Evolutionary conservation across 2,329 filamentous ascomycete genomes (phyloP).

Genomic region (Lachnellula suecica): DNA sequence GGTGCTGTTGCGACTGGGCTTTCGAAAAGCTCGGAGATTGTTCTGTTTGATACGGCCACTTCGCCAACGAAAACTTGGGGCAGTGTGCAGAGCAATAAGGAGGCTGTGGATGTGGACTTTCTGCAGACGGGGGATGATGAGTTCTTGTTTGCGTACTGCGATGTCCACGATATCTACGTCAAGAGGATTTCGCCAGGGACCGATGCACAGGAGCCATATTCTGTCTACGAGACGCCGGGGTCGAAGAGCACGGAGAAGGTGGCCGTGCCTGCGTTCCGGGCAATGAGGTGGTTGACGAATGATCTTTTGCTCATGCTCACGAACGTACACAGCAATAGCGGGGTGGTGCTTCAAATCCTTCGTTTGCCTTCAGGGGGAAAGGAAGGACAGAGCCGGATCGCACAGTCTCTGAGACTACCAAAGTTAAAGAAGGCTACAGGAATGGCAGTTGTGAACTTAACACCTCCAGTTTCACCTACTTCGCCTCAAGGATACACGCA

Average conservation of each 20-base stretch:
- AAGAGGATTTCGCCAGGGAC: slow-evolving; percentile 34
- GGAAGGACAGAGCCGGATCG: slow-evolving; percentile 47
- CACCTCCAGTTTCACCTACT: slow-evolving; percentile 48
- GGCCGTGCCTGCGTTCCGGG: slow-evolving; percentile 52
- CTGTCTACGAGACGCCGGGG: slow-evolving; percentile 56
- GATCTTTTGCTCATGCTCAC: slow-evolving; percentile 56
- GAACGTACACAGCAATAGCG: slow-evolving; percentile 59
- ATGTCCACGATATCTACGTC: slow-evolving; percentile 71
- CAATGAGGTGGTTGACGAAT: slow-evolving; percentile 58
- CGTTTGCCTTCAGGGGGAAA: slow-evolving; percentile 35
- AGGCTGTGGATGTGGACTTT: slow-evolving; percentile 71
- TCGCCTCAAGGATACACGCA: slow-evolving; percentile 64
- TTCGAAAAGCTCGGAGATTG: slow-evolving; percentile 73
- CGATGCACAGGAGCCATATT: slow-evolving; percentile 45
- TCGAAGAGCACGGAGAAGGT: slow-evolving; percentile 40
- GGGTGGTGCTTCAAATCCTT: slow-evolving; percentile 56
- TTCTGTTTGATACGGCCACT: slow-evolving; percentile 68
- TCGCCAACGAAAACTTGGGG: slow-evolving; percentile 49
- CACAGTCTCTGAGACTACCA: slow-evolving; percentile 58
- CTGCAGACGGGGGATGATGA: slow-evolving; percentile 58
- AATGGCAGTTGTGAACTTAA: slow-evolving; percentile 73
- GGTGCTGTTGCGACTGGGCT: slow-evolving; percentile 79
- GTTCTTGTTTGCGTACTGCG: slow-evolving; percentile 77
- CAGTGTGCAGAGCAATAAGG: slow-evolving; percentile 50
- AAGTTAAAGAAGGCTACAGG: slow-evolving; percentile 74